Base-by-base conservation (phyloP, 116 monocot species). In the Phalaenopsis hybrid region DNA sequence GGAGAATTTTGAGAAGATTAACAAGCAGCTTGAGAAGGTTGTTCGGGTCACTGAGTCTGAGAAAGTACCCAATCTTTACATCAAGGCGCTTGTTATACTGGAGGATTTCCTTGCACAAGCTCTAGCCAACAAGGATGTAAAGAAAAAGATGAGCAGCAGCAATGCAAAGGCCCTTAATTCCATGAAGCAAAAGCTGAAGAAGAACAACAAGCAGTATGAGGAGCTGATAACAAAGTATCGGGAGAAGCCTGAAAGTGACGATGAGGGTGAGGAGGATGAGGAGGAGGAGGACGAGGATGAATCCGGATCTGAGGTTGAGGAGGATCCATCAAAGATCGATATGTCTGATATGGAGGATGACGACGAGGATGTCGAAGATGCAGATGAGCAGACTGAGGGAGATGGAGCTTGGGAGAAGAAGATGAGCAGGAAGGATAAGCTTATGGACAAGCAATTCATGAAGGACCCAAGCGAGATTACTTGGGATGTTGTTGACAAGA, bases 181-280 rank as follows among this genome's bases (percentile, higher is more conserved):
- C 8, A 94, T 97, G 97, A 97, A 94, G 57, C 94, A 94, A 80
- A 97, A 94, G 81, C 86, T 97, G 34, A 97, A 97, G 84, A 97
- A 97, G 84, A 97, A 97, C 57, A 97, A 97, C 57, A 97, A 94
- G 83, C 94, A 86, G 80, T 94, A 81, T 78, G 94, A 94, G 83
- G 91, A 97, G 20, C 75, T 82, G 68, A 97, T 97, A 57, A 41
- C 9, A 2, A 87, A 89, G 78, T 87, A 83, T 61, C 79, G 91
- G 50, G 93, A 92, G 76, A 92, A 94, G 75, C 90, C 94, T 10
- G 88, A 91, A 82, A 88, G 85, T 23, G 92, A 91, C 8, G 88
- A 86, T 23, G 91, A 85, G 9, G 88, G 37, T 9, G 82, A 44
- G 9, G 89, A 85, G 34, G 89, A 89, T 10, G 82, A 81, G 33